These are phyloP conservation scores for Geotrichum cucujoidarum DNA, from an alignment of 1,139 yeast species.

Conservation along the genomic window DNA sequence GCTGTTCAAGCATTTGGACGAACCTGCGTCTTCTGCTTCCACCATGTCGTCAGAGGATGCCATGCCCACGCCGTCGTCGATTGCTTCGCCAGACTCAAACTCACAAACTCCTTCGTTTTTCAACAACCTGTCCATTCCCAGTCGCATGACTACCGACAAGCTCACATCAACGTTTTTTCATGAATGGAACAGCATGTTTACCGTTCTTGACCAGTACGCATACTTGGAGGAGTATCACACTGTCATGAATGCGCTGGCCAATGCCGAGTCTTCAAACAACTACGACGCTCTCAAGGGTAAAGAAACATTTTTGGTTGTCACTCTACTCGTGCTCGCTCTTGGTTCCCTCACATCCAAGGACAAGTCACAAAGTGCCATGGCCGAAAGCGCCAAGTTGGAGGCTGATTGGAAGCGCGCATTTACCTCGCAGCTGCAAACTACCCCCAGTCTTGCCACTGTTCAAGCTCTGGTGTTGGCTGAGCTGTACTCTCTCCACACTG, in stretches of 20 bases:
- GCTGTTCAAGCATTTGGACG: constrained; percentile 22
- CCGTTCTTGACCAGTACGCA: constrained; percentile 61
- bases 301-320: constrained; percentile 39
- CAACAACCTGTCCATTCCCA: constrained; percentile 25
- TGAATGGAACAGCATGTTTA: constrained; percentile 71
- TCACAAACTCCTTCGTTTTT: constrained; percentile 5
- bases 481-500: constrained; percentile 66
- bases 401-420: constrained; percentile 41
- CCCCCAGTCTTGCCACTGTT: constrained; percentile 63
- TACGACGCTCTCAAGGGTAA: constrained; percentile 22
- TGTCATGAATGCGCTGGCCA: constrained; percentile 32
- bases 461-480: constrained; percentile 66
- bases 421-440: constrained; percentile 47
- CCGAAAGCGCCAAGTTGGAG: constrained; percentile 37
- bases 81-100: constrained; percentile 6
- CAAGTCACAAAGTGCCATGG: constrained; percentile 20
- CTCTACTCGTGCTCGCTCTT: constrained; percentile 44
- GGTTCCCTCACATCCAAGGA: constrained; percentile 29
- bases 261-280: constrained; percentile 14
- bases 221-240: constrained; percentile 56
- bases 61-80: constrained; percentile 15
- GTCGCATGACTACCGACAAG: constrained; percentile 34
- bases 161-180: constrained; percentile 52
- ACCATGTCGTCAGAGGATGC: constrained; percentile 20
- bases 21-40: constrained; percentile 15